Evolutionary conservation across 805 yeast genomes (phyloP).

Genomic region (Nakazawaea anatomiae): DNA sequence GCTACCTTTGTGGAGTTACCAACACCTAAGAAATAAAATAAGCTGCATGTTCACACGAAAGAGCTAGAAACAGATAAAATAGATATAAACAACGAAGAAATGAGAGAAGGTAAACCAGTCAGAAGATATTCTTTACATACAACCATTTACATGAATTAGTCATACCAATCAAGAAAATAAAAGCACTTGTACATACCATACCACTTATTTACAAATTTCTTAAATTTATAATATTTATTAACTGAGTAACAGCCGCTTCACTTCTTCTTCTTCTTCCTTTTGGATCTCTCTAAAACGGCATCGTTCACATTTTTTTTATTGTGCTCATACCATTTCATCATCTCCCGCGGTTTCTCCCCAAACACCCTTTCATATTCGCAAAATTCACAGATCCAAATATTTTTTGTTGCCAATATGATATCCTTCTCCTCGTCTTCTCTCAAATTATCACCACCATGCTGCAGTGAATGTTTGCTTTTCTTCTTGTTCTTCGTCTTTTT

Average conservation of each 20-base stretch:
- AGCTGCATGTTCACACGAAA: neutral
- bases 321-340: conserved; percentile 39
- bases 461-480: conserved; percentile 8
- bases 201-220: too few relatives aligned
- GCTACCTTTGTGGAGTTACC: conserved; percentile 24
- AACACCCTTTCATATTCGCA: conserved; percentile 45
- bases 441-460: neutral
- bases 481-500: conserved; percentile 15
- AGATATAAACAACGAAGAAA: neutral
- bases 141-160: neutral
- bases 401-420: conserved; percentile 13
- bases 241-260: neutral
- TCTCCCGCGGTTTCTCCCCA: conserved; percentile 38
- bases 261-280: conserved; percentile 21
- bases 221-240: too few relatives aligned
- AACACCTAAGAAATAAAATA: neutral
- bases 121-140: too few relatives aligned
- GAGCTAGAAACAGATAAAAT: neutral
- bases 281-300: conserved; percentile 17
- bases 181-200: too few relatives aligned
- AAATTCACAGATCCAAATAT: conserved; percentile 32
- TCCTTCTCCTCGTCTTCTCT: neutral
- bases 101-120: neutral
- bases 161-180: neutral
- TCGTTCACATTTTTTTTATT: conserved; percentile 18